Conservation (phyloP, 495 filamentous ascomycete genomes). For the Xylaria longipes region DNA sequence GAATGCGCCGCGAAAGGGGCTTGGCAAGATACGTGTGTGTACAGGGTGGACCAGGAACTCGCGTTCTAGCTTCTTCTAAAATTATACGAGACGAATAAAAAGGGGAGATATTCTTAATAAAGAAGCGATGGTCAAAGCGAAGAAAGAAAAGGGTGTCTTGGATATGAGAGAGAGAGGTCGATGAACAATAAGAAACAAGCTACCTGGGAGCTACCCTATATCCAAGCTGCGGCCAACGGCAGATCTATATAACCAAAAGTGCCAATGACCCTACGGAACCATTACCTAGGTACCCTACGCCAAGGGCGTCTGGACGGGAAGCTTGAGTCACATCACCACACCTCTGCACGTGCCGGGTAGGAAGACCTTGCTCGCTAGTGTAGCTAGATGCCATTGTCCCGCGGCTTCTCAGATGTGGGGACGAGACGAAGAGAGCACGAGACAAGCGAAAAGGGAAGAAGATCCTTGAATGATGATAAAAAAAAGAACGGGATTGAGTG, state of each 20-base stretch:
- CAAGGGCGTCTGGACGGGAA: constrained; percentile 13
- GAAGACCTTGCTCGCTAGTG: not conserved
- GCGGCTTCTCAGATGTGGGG: constrained; percentile 15
- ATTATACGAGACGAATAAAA: not conserved
- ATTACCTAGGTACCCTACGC: constrained; percentile 5
- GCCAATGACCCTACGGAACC: constrained; percentile 1
- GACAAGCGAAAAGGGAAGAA: not conserved
- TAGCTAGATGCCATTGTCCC: constrained; percentile 9
- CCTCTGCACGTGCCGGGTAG: constrained; percentile 20
- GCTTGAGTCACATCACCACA: constrained; percentile 12
- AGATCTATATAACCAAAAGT: constrained; percentile 13
- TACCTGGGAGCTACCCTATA: constrained; percentile 1
- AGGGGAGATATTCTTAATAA: not conserved
- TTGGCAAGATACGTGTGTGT: not conserved
- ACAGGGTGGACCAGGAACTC: not conserved
- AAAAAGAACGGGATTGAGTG: not conserved
- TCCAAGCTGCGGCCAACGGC: not conserved
- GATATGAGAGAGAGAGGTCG: not conserved
- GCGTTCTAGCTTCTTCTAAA: not conserved
- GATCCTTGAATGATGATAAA: not conserved
- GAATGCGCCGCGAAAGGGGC: not conserved
- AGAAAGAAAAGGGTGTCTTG: not conserved
- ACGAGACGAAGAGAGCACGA: constrained; percentile 11
- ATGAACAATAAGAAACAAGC: not conserved
- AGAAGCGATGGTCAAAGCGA: not conserved